Evolutionary conservation across 2,329 filamentous ascomycete genomes (phyloP).

Genomic region (Diaporthe sp.): DNA sequence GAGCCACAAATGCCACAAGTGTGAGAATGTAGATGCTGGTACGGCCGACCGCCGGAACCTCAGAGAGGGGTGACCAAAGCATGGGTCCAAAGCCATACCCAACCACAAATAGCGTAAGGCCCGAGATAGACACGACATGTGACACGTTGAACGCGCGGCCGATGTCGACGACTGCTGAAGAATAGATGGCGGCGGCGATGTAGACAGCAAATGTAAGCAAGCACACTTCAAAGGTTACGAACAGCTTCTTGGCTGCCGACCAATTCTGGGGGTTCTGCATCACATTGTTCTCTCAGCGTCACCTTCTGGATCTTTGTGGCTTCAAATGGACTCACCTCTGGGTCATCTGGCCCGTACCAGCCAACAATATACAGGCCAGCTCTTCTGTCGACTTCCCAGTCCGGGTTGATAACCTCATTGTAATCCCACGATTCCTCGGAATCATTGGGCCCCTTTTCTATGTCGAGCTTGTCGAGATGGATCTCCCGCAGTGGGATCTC

Average conservation of each 20-base stretch:
- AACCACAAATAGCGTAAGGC: constrained; percentile 73
- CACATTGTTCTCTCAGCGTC: not conserved
- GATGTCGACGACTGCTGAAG: constrained; percentile 61
- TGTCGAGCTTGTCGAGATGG: not conserved
- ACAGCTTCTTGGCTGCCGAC: constrained; percentile 54
- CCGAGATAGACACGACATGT: constrained; percentile 65
- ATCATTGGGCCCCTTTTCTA: not conserved
- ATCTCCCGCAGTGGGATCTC: not conserved
- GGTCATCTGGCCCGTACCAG: constrained; percentile 64
- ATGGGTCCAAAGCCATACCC: constrained; percentile 75
- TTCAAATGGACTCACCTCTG: constrained; percentile 48
- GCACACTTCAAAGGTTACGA: constrained; percentile 47
- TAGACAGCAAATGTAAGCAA: constrained; percentile 70
- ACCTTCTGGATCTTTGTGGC: rapidly evolving
- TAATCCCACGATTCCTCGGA: not conserved
- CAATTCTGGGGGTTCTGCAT: constrained; percentile 54
- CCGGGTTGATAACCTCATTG: not conserved
- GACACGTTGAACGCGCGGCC: constrained; percentile 66
- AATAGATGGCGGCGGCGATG: constrained; percentile 62
- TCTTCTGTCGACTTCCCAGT: constrained; percentile 58
- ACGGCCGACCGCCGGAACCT: constrained; percentile 76
- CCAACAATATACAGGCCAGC: constrained; percentile 62
- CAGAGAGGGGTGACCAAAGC: constrained; percentile 75
- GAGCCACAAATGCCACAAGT: constrained; percentile 76
- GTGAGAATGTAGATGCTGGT: constrained; percentile 77